Conservation (phyloP, 148 eudicot genomes). For the Arbutus unedo region DNA sequence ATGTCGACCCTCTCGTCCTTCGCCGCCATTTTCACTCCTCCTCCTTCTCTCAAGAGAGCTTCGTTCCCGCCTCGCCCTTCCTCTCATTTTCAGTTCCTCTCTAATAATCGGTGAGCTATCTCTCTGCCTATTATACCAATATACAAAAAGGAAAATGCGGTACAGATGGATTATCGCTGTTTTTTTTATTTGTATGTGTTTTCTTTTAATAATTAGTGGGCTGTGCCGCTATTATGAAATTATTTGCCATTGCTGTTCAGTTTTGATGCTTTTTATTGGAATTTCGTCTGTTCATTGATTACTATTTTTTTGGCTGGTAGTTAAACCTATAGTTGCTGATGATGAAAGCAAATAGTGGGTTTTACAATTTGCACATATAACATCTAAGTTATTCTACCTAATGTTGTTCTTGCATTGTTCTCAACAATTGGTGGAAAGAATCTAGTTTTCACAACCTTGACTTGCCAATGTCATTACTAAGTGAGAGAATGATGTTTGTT, state of each 20-base stretch:
- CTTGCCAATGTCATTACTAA: background rate
- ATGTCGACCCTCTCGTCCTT: constrained; percentile 31
- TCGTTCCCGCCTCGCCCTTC: constrained; percentile 5
- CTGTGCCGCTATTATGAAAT: background rate
- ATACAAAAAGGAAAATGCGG: background rate
- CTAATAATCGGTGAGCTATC: constrained; percentile 20
- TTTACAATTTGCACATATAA: too few species aligned
- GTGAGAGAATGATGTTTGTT: background rate
- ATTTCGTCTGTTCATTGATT: background rate
- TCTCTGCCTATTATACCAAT: background rate
- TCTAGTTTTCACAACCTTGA: background rate
- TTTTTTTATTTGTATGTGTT: background rate
- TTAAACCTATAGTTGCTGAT: background rate
- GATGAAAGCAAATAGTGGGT: background rate
- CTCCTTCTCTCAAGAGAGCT: constrained; percentile 21
- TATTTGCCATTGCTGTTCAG: background rate
- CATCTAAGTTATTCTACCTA: background rate
- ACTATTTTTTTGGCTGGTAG: background rate
- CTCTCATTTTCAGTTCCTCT: constrained; percentile 10
- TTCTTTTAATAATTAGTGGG: background rate
- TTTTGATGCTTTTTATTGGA: background rate
- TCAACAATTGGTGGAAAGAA: background rate
- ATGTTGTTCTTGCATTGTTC: background rate
- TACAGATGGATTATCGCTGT: background rate
- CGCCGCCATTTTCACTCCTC: constrained; percentile 23